phyloP scores from a whole-genome alignment of 2,329 filamentous ascomycete species.

The Fusarium sp. region DNA sequence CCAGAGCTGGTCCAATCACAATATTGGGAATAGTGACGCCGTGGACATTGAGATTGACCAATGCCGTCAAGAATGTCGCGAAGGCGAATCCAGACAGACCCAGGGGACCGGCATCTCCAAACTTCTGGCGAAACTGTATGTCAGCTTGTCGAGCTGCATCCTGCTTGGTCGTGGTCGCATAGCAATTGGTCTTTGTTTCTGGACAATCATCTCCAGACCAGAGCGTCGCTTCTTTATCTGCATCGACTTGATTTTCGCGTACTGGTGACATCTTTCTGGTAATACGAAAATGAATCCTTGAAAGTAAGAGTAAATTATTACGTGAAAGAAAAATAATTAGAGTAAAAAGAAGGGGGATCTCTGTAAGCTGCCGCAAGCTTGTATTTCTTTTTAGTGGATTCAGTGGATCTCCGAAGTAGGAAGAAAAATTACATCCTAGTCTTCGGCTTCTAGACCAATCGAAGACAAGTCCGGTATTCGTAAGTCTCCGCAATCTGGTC shows the following conservation, averaged over 20 bases:
- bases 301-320: not conserved
- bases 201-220: not conserved
- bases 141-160: not conserved
- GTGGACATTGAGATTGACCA: conserved; percentile 11
- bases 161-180: not conserved
- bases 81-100: conserved; percentile 14
- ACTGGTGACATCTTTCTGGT: not conserved
- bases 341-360: conserved; percentile 1
- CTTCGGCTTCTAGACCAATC: not conserved
- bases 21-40: conserved; percentile 8
- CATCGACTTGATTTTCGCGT: not conserved
- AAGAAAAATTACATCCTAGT: conserved; percentile 1
- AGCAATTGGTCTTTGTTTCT: not conserved
- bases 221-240: not conserved
- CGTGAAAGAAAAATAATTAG: not conserved
- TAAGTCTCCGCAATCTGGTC: not conserved
- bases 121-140: conserved; percentile 1
- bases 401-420: not conserved
- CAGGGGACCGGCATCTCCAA: conserved; percentile 10
- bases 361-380: conserved; percentile 5
- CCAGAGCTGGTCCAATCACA: conserved; percentile 6
- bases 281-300: rapidly evolving
- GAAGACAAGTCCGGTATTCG: not conserved
- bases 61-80: conserved; percentile 3
- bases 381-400: conserved; percentile 5